These are phyloP conservation scores for Sherardia arvensis DNA, from an alignment of 257 asterid genomes.

Conservation along the genomic window DNA sequence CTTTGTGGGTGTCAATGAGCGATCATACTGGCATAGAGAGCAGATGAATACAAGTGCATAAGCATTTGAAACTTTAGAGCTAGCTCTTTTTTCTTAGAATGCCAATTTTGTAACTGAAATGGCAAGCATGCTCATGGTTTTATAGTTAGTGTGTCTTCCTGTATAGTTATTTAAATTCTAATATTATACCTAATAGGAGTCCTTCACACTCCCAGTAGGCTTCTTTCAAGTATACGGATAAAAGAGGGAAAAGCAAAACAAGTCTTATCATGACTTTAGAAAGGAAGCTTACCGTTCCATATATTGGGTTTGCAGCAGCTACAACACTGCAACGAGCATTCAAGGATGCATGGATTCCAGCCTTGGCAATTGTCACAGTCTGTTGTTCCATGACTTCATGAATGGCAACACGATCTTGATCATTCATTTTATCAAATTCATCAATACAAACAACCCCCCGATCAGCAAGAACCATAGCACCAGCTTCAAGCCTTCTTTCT, in stretches of 20 bases:
- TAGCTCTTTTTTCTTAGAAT: background rate
- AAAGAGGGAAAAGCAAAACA: background rate
- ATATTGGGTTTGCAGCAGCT: constrained; percentile 98
- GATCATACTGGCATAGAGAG: constrained; percentile 62
- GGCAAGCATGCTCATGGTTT: background rate
- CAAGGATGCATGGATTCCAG: constrained; percentile 95
- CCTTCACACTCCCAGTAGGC: background rate
- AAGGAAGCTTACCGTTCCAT: constrained; percentile 80
- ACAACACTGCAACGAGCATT: constrained; percentile 98
- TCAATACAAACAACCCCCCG: constrained; percentile 95
- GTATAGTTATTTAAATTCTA: background rate
- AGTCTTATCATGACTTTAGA: background rate
- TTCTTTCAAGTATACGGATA: background rate
- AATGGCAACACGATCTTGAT: constrained; percentile 96
- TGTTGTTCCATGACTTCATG: constrained; percentile 99
- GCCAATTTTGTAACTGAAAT: background rate
- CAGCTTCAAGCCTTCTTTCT: constrained; percentile 91
- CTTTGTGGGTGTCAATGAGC: constrained; percentile 89
- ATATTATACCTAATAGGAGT: background rate
- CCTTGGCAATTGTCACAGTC: constrained; percentile 97
- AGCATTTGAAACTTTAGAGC: background rate
- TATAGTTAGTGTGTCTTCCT: background rate
- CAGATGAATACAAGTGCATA: constrained; percentile 6
- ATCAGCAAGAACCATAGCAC: constrained; percentile 99
- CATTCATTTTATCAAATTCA: constrained; percentile 96